Percentiles rank a stretch among this genome's conserved stretches.
Conservation (phyloP, 2,329 filamentous ascomycete species). For the Pseudonectria foliicola region DNA sequence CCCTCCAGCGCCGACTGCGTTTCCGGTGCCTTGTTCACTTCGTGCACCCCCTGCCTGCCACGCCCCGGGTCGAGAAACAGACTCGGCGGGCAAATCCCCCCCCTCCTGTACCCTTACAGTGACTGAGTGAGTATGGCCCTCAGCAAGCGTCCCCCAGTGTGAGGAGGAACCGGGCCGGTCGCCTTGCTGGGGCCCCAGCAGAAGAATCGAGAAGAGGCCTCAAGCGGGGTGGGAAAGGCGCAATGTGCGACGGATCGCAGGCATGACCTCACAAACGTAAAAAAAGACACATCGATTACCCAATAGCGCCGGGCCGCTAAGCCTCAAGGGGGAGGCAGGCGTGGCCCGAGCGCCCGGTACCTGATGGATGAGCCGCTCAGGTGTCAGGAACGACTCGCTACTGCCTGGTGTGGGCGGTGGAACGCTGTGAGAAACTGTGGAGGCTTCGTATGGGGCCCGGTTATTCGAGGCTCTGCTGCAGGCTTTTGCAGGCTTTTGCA, state of each 20-base stretch:
- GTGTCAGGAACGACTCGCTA: conserved; percentile 20
- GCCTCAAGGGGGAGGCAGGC: conserved; percentile 21
- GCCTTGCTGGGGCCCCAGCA: conserved; percentile 14
- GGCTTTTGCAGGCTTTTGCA: no score
- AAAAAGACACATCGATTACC: conserved; percentile 25
- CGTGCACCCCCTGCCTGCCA: no score
- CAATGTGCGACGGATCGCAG: conserved; percentile 21
- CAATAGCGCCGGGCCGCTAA: conserved; percentile 25
- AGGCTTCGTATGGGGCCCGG: conserved; percentile 17
- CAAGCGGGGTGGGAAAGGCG: conserved; percentile 7
- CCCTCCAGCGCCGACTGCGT: no score
- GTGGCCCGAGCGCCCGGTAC: conserved; percentile 24
- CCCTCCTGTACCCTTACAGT: no score
- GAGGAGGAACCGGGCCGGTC: conserved; percentile 18
- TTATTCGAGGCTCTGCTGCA: conserved; percentile 28
- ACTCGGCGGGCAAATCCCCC: no score
- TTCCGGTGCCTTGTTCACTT: no score
- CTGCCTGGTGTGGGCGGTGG: conserved; percentile 8
- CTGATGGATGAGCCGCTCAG: conserved; percentile 19
- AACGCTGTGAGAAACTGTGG: conserved; percentile 1
- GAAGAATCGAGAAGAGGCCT: conserved; percentile 21
- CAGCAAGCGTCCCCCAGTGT: no score
- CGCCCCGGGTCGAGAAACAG: no score
- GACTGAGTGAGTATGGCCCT: no score
- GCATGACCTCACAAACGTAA: conserved; percentile 25